A percentile compares a stretch with the other conserved stretches of the same genome.
These are phyloP conservation scores for Coffea eugenioides DNA, from an alignment of 257 asterid species.

Conservation along the genomic window DNA sequence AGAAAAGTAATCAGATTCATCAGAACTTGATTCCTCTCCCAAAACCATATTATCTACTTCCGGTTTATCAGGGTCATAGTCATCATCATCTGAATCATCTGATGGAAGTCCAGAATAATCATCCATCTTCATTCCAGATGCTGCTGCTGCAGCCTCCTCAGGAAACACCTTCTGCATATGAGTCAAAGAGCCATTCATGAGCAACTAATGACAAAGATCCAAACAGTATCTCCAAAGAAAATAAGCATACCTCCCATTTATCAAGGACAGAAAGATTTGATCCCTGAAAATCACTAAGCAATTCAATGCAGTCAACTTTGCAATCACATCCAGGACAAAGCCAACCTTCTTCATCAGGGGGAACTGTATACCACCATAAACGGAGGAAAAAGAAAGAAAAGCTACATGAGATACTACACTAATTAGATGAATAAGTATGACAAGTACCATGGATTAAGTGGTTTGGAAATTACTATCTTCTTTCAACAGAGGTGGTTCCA, in stretches of 20 bases:
- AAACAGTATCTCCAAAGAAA: constrained; percentile 8
- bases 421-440: constrained; percentile 13
- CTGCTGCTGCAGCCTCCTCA: constrained; percentile 86
- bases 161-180: constrained; percentile 82
- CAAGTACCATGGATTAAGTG: constrained; percentile 16
- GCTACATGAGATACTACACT: constrained; percentile 12
- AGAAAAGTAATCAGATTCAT: constrained; percentile 56
- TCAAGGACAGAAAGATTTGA: constrained; percentile 54
- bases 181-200: constrained; percentile 27
- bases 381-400: constrained; percentile 8
- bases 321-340: constrained; percentile 99
- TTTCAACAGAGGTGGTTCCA: constrained; percentile 90
- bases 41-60: constrained; percentile 40
- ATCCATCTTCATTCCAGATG: constrained; percentile 65
- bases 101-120: constrained; percentile 57
- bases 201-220: constrained; percentile 25
- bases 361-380: constrained; percentile 56
- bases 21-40: constrained; percentile 58
- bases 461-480: constrained; percentile 59
- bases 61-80: constrained; percentile 77
- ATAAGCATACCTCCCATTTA: constrained; percentile 82
- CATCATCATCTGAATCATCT: constrained; percentile 93
- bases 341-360: constrained; percentile 97
- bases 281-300: constrained; percentile 74
- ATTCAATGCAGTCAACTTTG: constrained; percentile 78